Percentiles rank a stretch among this genome's conserved stretches.
phyloP scores from a whole-genome alignment of 768 basidiomycete genomes.

The Boletus patriciae region DNA sequence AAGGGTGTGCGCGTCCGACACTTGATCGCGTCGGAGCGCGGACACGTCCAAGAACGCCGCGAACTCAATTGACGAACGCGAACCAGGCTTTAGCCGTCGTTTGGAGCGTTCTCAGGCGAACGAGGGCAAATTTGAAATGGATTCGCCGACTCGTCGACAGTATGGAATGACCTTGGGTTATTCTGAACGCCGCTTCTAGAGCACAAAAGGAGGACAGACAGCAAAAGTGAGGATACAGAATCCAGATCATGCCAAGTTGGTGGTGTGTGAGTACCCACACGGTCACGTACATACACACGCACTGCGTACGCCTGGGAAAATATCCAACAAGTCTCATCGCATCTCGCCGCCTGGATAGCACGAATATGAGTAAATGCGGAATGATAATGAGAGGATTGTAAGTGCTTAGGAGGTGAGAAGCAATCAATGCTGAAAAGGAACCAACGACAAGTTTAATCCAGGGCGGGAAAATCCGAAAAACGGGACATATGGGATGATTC shows the following conservation, averaged over 20 bases:
- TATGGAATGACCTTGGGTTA: not conserved
- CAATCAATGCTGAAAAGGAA: conserved; percentile 3
- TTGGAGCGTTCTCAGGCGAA: not conserved
- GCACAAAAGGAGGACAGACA: not conserved
- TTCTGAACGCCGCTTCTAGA: not conserved
- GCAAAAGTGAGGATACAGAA: not conserved
- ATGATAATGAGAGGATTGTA: not conserved
- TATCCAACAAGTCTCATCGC: not conserved
- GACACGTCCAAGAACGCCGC: not conserved
- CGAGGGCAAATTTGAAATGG: not conserved
- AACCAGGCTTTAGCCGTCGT: not conserved
- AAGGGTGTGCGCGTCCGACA: not conserved
- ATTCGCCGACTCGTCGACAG: not conserved
- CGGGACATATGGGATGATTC: not conserved
- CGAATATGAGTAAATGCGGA: conserved; percentile 15
- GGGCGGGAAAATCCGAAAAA: conserved; percentile 1
- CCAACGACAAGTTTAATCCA: not conserved
- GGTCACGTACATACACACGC: not conserved
- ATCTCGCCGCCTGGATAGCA: conserved; percentile 19
- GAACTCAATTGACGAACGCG: not conserved
- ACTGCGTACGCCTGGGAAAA: conserved; percentile 5
- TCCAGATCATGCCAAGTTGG: not conserved
- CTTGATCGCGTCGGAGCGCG: not conserved
- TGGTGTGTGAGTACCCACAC: not conserved
- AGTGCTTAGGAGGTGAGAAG: not conserved